Evolutionary conservation across 1,284 basidiomycete species (phyloP).

Genomic region (Microbotryum intermedium): DNA sequence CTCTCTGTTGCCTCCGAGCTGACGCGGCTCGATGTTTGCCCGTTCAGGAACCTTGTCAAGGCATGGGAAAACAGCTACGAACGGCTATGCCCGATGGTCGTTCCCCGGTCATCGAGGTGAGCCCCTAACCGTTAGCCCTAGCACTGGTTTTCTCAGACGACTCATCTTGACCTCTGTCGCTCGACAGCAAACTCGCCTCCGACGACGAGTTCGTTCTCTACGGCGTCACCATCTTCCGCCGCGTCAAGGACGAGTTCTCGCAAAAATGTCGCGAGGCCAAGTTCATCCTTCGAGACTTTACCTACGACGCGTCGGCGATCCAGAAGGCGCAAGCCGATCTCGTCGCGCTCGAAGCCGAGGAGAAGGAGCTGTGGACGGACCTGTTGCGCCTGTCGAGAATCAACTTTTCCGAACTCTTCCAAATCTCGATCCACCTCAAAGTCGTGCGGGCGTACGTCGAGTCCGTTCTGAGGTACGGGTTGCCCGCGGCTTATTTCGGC

Average conservation of each 20-base stretch:
- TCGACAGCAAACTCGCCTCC: constrained; percentile 52
- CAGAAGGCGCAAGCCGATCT: constrained; percentile 75
- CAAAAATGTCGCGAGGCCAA: constrained; percentile 83
- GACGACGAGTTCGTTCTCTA: constrained; percentile 88
- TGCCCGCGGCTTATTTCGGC: constrained; percentile 84
- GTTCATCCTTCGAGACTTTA: constrained; percentile 88
- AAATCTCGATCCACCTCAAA: constrained; percentile 89
- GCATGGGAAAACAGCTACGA: constrained; percentile 90
- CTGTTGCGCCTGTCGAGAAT: constrained; percentile 84
- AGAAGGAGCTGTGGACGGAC: constrained; percentile 98
- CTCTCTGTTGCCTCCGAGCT: background rate
- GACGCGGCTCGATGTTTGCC: background rate
- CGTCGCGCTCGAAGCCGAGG: constrained; percentile 67
- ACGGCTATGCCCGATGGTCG: constrained; percentile 77
- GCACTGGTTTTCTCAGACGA: background rate
- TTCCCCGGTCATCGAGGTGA: constrained; percentile 85
- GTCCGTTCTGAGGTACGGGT: constrained; percentile 87
- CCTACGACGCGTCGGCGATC: constrained; percentile 79
- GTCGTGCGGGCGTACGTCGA: constrained; percentile 86
- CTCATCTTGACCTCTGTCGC: background rate
- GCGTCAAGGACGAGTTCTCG: constrained; percentile 81
- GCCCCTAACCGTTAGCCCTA: constrained; percentile 32
- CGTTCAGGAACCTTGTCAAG: constrained; percentile 62
- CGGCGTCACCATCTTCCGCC: constrained; percentile 81
- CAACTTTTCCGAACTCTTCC: constrained; percentile 95